Conservation (phyloP, 225 moss, liverwort and hornwort species). For the Sphagnum contortum region DNA sequence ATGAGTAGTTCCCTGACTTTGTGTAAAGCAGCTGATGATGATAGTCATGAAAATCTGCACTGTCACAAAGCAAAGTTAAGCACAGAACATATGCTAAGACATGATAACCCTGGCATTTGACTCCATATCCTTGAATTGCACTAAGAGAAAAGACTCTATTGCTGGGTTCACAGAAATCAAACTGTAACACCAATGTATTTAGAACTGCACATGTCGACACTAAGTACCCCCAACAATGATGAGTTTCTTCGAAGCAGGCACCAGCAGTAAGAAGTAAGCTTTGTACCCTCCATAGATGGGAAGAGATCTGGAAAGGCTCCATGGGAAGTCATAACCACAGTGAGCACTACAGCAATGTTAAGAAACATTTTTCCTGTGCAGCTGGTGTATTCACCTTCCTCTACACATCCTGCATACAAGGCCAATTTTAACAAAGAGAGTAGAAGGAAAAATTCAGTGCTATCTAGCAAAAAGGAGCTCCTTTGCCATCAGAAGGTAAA, state of each 20-base stretch:
- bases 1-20: constrained; percentile 98
- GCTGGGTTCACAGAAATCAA: no score
- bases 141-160: no score
- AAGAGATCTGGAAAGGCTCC: constrained; percentile 28
- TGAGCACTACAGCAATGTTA: no score
- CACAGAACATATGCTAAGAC: neutral
- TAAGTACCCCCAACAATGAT: neutral
- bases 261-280: constrained; percentile 1
- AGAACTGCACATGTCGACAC: neutral
- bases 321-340: constrained; percentile 30
- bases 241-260: constrained; percentile 1
- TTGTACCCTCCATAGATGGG: constrained; percentile 42
- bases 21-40: constrained; percentile 95
- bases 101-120: neutral
- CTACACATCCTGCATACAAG: no score
- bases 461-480: no score
- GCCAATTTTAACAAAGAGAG: no score
- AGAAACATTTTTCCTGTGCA: constrained; percentile 45
- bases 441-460: no score
- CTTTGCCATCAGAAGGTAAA: no score
- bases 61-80: constrained; percentile 18
- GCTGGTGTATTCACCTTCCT: constrained; percentile 24
- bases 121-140: no score
- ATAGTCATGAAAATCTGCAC: constrained; percentile 98
- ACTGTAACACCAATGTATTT: neutral